A percentile compares a stretch with the other conserved stretches of the same genome.
Evolutionary conservation across 2,329 filamentous ascomycete species (phyloP).

Genomic region (Huntiella bhutanensis): DNA sequence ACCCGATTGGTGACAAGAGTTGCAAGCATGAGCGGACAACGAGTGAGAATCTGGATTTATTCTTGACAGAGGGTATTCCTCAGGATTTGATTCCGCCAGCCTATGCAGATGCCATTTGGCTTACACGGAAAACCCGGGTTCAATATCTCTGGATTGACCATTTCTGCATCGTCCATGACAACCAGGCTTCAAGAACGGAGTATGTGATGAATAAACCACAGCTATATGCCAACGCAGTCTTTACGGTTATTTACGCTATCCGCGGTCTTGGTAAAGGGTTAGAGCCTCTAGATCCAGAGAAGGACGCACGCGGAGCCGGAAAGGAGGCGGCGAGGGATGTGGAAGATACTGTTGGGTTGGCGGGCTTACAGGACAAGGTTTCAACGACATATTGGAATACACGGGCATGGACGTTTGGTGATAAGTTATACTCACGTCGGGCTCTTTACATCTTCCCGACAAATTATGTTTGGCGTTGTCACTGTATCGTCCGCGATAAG

Average conservation of each 20-base stretch:
- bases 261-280: constrained; percentile 23
- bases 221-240: constrained; percentile 25
- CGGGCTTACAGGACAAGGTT: constrained; percentile 26
- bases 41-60: no score
- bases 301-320: constrained; percentile 19
- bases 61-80: no score
- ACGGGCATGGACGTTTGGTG: constrained; percentile 16
- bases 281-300: constrained; percentile 17
- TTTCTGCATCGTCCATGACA: constrained; percentile 27
- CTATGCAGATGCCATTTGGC: constrained; percentile 26
- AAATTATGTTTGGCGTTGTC: constrained; percentile 17
- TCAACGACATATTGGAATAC: constrained; percentile 15
- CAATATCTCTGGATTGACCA: constrained; percentile 28
- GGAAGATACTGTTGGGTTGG: constrained; percentile 23
- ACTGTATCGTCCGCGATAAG: constrained; percentile 7
- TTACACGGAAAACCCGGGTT: constrained; percentile 24
- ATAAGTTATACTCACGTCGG: constrained; percentile 23
- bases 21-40: no score
- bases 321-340: constrained; percentile 19
- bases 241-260: constrained; percentile 26
- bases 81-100: constrained; percentile 15
- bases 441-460: constrained; percentile 24
- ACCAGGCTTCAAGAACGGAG: constrained; percentile 21
- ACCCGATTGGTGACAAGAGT: no score
- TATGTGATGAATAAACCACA: constrained; percentile 26